Evolutionary conservation across 208 protist genomes (phyloP).

Genomic region (Crithidia expoeki): DNA sequence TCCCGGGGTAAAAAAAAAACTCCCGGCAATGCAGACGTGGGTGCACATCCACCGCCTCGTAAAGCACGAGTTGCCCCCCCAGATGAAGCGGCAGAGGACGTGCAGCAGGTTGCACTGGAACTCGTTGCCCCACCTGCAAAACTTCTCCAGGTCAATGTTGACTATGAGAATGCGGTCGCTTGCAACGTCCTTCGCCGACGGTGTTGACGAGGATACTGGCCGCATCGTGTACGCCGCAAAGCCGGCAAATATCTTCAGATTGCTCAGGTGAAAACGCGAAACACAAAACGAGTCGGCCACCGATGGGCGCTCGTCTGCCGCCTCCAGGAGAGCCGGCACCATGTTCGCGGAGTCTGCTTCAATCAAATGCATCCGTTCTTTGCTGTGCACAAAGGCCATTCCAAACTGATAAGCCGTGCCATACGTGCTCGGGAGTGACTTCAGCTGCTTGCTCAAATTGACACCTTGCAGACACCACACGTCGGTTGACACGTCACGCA

Average conservation of each 20-base stretch:
- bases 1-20: conserved; percentile 18
- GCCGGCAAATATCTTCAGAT: conserved; percentile 9
- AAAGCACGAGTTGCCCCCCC: conserved; percentile 4
- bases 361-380: background rate
- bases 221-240: conserved; percentile 10
- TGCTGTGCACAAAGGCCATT: conserved; percentile 13
- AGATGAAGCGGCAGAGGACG: conserved; percentile 10
- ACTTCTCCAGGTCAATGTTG: conserved; percentile 19
- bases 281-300: conserved; percentile 15
- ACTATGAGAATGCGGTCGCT: conserved; percentile 14
- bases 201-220: too few relatives aligned
- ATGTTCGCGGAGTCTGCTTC: conserved; percentile 7
- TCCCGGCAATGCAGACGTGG: conserved; percentile 23
- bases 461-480: conserved; percentile 28
- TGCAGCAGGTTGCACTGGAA: conserved; percentile 18
- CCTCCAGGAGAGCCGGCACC: background rate
- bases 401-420: background rate
- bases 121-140: background rate
- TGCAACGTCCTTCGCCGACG: background rate
- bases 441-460: conserved; percentile 13
- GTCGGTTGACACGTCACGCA: background rate
- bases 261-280: conserved; percentile 12
- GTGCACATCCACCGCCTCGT: conserved; percentile 15
- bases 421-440: conserved; percentile 3
- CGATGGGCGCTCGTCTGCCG: background rate